A percentile compares a stretch with the other conserved stretches of the same genome.
These are phyloP conservation scores for Mycotypha africana DNA, from an alignment of 371 early-diverging fungal species.

Conservation along the genomic window DNA sequence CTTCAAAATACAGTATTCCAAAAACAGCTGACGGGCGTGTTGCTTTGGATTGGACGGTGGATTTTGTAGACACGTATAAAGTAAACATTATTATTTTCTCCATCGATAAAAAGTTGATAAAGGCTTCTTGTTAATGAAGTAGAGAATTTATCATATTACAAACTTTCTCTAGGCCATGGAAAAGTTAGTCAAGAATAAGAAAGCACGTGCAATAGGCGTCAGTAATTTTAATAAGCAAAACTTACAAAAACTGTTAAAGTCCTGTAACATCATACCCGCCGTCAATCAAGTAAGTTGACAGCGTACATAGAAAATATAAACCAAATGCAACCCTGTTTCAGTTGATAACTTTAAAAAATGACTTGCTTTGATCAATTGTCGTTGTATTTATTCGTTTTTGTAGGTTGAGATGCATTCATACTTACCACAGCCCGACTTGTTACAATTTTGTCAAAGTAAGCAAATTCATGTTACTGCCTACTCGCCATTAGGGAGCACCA, in stretches of 20 bases:
- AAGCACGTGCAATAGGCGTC: constrained; percentile 60
- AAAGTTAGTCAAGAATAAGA: constrained; percentile 41
- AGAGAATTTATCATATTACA: no score
- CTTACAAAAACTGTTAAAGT: constrained; percentile 39
- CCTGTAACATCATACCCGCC: constrained; percentile 54
- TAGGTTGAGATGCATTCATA: constrained; percentile 88
- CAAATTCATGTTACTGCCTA: constrained; percentile 68
- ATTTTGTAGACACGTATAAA: constrained; percentile 43
- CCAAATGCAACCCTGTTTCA: no score
- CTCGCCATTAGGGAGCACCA: constrained; percentile 73
- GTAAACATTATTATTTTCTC: constrained; percentile 16
- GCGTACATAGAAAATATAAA: background rate
- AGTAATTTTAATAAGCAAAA: constrained; percentile 54
- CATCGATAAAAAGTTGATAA: no score
- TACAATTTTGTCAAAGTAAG: constrained; percentile 51
- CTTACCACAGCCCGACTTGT: constrained; percentile 66
- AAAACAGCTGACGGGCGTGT: constrained; percentile 26
- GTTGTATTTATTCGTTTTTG: background rate
- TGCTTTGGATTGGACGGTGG: constrained; percentile 13
- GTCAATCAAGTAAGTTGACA: constrained; percentile 50
- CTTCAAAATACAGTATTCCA: constrained; percentile 13
- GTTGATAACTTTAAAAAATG: no score
- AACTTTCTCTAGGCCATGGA: constrained; percentile 48
- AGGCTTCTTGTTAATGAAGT: constrained; percentile 3
- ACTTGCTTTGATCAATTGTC: background rate